Conservation (phyloP, 2,329 filamentous ascomycete species). For the Rachicladosporium sp. region DNA sequence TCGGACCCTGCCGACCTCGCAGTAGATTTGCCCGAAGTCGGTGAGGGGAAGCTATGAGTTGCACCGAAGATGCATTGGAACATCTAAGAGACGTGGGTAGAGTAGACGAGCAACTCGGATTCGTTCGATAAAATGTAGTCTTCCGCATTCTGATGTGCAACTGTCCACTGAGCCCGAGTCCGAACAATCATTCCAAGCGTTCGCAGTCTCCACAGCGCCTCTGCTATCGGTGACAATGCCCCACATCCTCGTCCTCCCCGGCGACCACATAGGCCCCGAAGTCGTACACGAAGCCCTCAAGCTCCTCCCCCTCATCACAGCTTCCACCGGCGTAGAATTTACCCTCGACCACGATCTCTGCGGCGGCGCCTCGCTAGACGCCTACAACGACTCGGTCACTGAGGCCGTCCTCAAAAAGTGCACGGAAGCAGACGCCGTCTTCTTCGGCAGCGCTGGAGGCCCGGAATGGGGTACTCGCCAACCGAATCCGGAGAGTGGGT, state of each 20-base stretch:
- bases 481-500: slow-evolving; percentile 35
- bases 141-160: no score
- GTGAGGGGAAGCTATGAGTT: no score
- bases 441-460: slow-evolving; percentile 38
- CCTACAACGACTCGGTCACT: slow-evolving; percentile 33
- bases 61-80: no score
- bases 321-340: slow-evolving; percentile 14
- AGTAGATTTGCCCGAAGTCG: no score
- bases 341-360: slow-evolving; percentile 23
- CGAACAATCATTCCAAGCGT: no score
- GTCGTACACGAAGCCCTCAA: slow-evolving; percentile 36
- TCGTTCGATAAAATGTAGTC: no score
- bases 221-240: no score
- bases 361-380: slow-evolving; percentile 31
- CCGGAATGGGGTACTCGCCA: slow-evolving; percentile 33
- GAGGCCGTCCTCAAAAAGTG: slow-evolving; percentile 32
- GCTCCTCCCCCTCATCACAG: slow-evolving; percentile 32
- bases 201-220: no score
- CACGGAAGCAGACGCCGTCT: slow-evolving; percentile 31
- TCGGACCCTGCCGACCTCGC: no score
- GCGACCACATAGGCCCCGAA: slow-evolving; percentile 41
- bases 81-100: no score
- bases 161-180: no score
- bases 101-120: no score
- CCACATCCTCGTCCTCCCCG: slow-evolving; percentile 33